Evolutionary conservation across 345 rosid genomes (phyloP).

Genomic region (Euphorbia pulcherrima): DNA sequence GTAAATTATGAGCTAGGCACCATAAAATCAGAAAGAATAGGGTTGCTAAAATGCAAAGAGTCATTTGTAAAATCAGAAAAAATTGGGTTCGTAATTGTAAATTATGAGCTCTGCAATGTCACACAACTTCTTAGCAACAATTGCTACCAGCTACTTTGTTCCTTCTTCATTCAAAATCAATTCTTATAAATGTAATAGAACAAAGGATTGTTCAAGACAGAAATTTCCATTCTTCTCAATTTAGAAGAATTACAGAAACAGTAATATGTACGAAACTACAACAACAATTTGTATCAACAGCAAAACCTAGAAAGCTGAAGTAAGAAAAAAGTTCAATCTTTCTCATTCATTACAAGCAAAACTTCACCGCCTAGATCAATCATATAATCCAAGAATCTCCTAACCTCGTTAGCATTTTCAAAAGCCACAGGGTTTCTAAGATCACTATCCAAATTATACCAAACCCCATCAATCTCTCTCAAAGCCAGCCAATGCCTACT

Average conservation of each 20-base stretch:
- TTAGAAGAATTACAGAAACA: neutral
- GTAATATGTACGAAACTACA: neutral
- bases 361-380: conserved; percentile 56
- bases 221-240: neutral
- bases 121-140: neutral
- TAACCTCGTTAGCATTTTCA: conserved; percentile 41
- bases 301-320: neutral
- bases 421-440: conserved; percentile 45
- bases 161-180: neutral
- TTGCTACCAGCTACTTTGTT: neutral
- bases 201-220: neutral
- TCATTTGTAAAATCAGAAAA: neutral
- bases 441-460: conserved; percentile 94
- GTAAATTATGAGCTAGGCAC: neutral
- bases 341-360: conserved; percentile 54
- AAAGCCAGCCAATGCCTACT: conserved; percentile 82
- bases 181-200: neutral
- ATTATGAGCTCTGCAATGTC: neutral
- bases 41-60: neutral
- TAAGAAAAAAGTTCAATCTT: neutral
- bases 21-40: neutral
- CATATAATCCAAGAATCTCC: conserved; percentile 51
- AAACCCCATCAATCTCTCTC: conserved; percentile 65
- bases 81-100: neutral
- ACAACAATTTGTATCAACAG: neutral